phyloP scores from a whole-genome alignment of 306 rosid genomes.

The Bauhinia variegata region DNA sequence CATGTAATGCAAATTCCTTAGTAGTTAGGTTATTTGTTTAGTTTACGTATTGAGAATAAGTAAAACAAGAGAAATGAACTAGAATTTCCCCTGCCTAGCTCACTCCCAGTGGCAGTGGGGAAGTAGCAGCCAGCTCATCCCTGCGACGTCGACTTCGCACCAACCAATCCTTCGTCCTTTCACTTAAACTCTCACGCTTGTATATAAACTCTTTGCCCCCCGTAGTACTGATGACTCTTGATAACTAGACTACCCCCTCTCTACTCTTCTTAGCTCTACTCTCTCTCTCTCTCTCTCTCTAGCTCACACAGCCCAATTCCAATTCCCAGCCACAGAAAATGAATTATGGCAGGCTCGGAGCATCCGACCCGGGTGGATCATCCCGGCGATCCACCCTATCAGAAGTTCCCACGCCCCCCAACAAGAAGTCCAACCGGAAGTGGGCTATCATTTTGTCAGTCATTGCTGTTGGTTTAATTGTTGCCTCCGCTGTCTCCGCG shows the following conservation, averaged over 20 bases:
- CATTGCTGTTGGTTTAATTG: constrained; percentile 49
- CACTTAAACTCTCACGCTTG: background rate
- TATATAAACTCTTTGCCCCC: background rate
- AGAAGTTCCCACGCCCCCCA: background rate
- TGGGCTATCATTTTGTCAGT: constrained; percentile 50
- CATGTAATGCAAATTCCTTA: background rate
- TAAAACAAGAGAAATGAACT: background rate
- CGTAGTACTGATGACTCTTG: too few relatives aligned
- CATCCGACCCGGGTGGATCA: constrained; percentile 41
- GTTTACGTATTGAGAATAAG: background rate
- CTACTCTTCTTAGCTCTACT: too few relatives aligned
- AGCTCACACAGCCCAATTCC: too few relatives aligned
- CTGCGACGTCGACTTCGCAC: constrained; percentile 61
- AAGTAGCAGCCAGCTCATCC: constrained; percentile 80
- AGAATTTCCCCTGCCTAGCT: background rate
- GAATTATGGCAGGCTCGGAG: constrained; percentile 67
- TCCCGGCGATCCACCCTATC: background rate
- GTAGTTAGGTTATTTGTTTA: too few relatives aligned
- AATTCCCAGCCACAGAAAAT: too few relatives aligned
- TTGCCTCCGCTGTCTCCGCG: constrained; percentile 67
- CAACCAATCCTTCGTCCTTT: constrained; percentile 55
- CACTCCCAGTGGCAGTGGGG: constrained; percentile 37
- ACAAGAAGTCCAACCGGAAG: background rate
- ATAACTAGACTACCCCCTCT: too few relatives aligned
- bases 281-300: too few relatives aligned